Evolutionary conservation across 2,329 filamentous ascomycete genomes (phyloP).

Genomic region (Sphaerulina vaccinii): DNA sequence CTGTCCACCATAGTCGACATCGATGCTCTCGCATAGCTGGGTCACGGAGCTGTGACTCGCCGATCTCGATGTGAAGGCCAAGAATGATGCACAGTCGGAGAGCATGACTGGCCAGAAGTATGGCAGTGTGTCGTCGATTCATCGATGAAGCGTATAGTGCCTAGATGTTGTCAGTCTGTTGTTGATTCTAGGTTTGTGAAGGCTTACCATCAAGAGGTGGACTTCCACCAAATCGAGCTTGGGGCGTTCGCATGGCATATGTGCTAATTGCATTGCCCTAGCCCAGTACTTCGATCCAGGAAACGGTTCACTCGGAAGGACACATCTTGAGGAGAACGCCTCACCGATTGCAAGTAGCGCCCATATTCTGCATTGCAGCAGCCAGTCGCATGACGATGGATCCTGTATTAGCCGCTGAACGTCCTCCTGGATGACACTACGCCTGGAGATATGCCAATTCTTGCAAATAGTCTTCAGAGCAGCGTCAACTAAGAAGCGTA

Average conservation of each 20-base stretch:
- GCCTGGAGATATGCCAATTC: constrained; percentile 46
- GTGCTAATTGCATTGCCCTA: constrained; percentile 42
- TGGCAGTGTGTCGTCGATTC: constrained; percentile 49
- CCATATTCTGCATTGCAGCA: constrained; percentile 45
- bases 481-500: constrained; percentile 43
- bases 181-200: constrained; percentile 32
- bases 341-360: constrained; percentile 50
- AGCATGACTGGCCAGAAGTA: constrained; percentile 46
- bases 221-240: constrained; percentile 47
- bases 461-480: constrained; percentile 44
- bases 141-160: constrained; percentile 47
- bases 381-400: constrained; percentile 35
- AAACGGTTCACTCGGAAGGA: constrained; percentile 38
- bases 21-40: constrained; percentile 35
- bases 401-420: constrained; percentile 43
- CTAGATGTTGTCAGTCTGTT: constrained; percentile 20
- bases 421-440: constrained; percentile 40
- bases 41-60: constrained; percentile 44
- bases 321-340: constrained; percentile 46
- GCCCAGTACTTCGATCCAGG: constrained; percentile 49
- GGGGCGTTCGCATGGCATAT: constrained; percentile 45
- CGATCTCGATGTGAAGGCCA: constrained; percentile 45
- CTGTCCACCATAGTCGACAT: constrained; percentile 39
- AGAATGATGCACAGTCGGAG: constrained; percentile 47
- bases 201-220: constrained; percentile 40